Percentiles rank a stretch among this genome's conserved stretches.
These are phyloP conservation scores for Epichloe uncinata DNA, from an alignment of 2,329 filamentous ascomycete species.

Conservation along the genomic window DNA sequence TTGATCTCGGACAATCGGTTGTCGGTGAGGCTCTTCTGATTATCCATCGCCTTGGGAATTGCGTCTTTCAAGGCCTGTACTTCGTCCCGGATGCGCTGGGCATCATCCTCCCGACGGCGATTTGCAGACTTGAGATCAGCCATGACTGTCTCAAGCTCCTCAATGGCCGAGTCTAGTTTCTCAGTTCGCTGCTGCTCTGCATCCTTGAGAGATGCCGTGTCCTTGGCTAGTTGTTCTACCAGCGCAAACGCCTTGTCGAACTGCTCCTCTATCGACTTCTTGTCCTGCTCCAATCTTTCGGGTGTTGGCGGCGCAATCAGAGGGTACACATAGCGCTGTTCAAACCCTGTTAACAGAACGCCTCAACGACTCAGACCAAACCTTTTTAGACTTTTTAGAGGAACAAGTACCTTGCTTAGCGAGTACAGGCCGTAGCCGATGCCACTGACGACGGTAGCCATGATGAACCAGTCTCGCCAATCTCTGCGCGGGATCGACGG, in stretches of 20 bases:
- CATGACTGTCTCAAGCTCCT: constrained; percentile 75
- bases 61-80: constrained; percentile 68
- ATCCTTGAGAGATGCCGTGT: constrained; percentile 77
- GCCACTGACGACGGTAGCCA: constrained; percentile 88
- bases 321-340: constrained; percentile 76
- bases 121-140: constrained; percentile 69
- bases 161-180: constrained; percentile 66
- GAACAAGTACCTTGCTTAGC: constrained; percentile 59
- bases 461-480: constrained; percentile 99
- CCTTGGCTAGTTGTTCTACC: constrained; percentile 81
- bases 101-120: constrained; percentile 74
- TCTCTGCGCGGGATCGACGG: constrained; percentile 62
- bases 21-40: constrained; percentile 76
- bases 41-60: constrained; percentile 79
- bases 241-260: constrained; percentile 87
- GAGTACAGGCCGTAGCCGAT: constrained; percentile 81
- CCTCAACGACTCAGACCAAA: neutral
- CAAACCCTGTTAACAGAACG: neutral
- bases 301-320: constrained; percentile 87
- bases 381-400: neutral
- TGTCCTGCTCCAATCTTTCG: constrained; percentile 87
- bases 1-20: constrained; percentile 72
- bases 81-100: constrained; percentile 74
- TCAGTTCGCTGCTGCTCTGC: constrained; percentile 77
- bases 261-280: constrained; percentile 79